Percentiles rank a stretch among this genome's conserved stretches.
Evolutionary conservation across 1,284 basidiomycete species (phyloP).

Genomic region (Marasmius oreades): DNA sequence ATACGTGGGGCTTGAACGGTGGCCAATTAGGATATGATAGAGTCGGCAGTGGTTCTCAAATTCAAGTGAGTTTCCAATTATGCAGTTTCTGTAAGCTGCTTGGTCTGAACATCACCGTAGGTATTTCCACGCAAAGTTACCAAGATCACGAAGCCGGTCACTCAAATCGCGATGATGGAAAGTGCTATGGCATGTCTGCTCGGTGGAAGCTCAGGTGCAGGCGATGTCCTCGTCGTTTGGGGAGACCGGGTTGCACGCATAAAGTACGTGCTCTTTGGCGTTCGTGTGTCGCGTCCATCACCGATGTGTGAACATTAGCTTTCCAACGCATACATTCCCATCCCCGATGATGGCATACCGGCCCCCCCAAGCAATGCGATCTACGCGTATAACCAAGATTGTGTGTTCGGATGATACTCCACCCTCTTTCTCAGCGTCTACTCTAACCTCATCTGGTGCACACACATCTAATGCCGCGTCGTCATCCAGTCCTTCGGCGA

Average conservation of each 20-base stretch:
- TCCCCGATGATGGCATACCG: slow-evolving; percentile 75
- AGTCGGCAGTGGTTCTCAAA: slow-evolving; percentile 3
- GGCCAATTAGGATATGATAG: slow-evolving; percentile 79
- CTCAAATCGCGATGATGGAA: slow-evolving; percentile 70
- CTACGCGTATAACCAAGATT: slow-evolving; percentile 78
- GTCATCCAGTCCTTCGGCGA: not conserved
- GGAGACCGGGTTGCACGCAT: slow-evolving; percentile 52
- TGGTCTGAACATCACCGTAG: slow-evolving; percentile 44
- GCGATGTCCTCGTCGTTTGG: slow-evolving; percentile 71
- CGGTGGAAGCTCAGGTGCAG: slow-evolving; percentile 33
- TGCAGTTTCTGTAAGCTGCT: not conserved
- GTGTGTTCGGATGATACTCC: slow-evolving; percentile 70
- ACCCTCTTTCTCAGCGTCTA: slow-evolving; percentile 7
- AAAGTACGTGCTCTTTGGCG: slow-evolving; percentile 40
- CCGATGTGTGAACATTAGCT: slow-evolving; percentile 35
- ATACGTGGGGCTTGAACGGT: slow-evolving; percentile 94
- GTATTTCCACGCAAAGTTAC: slow-evolving; percentile 82
- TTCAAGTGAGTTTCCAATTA: slow-evolving; percentile 1
- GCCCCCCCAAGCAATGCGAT: slow-evolving; percentile 70
- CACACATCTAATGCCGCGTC: not conserved
- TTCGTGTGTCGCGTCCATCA: slow-evolving; percentile 11
- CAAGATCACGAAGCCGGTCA: slow-evolving; percentile 67
- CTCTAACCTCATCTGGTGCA: not conserved
- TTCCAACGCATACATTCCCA: slow-evolving; percentile 68
- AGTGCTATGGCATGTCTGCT: slow-evolving; percentile 22